These are phyloP conservation scores for Hypoxylon fuscum DNA, from an alignment of 495 filamentous ascomycete genomes.

Conservation along the genomic window DNA sequence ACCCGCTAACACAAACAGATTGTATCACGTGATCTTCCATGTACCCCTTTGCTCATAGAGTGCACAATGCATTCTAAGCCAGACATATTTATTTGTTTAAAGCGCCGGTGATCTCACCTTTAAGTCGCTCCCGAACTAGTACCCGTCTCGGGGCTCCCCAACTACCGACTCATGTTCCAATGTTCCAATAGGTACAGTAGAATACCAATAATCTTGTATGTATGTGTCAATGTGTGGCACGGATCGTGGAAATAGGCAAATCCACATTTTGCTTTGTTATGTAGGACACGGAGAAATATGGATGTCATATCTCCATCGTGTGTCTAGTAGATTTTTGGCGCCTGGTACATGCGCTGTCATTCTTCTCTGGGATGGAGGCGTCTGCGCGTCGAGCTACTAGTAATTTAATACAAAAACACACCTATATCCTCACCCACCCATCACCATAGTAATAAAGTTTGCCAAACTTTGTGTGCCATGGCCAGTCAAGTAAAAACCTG, in stretches of 20 bases:
- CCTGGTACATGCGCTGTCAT: not conserved
- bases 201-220: not conserved
- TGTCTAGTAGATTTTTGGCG: too few species aligned
- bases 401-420: not conserved
- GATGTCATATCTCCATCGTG: constrained; percentile 4
- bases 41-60: not conserved
- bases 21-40: constrained; percentile 20
- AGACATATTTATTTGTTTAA: too few species aligned
- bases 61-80: too few species aligned
- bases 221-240: constrained; percentile 2
- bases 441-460: not conserved
- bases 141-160: constrained; percentile 31
- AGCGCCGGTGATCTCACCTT: constrained; percentile 21
- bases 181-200: not conserved
- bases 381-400: not conserved
- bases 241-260: not conserved
- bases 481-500: not conserved
- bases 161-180: not conserved
- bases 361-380: not conserved
- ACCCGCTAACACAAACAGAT: not conserved
- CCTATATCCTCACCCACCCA: too few species aligned
- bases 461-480: constrained; percentile 5
- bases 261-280: not conserved
- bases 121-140: constrained; percentile 21
- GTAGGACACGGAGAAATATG: not conserved